A percentile compares a stretch with the other conserved stretches of the same genome.
Conservation (phyloP, 305 asterid species). For the Vinca major region DNA sequence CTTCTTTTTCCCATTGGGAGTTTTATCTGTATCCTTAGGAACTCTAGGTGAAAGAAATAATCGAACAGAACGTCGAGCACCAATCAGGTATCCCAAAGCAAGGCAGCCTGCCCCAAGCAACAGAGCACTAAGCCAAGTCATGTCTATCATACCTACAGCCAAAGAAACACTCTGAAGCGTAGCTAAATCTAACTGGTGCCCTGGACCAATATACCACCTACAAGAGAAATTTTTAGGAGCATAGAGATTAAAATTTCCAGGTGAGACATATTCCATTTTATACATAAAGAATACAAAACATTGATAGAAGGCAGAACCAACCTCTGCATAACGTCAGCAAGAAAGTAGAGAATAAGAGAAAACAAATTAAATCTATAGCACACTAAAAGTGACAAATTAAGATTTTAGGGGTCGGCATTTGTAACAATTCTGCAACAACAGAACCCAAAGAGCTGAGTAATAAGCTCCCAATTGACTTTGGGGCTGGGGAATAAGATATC, state of each 20-base stretch:
- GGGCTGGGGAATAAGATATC: not conserved
- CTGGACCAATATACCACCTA: not conserved
- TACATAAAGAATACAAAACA: not conserved
- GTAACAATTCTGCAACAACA: not conserved
- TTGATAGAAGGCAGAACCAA: not conserved
- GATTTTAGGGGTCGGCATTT: not conserved
- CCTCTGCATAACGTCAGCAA: not conserved
- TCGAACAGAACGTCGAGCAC: conserved; percentile 39
- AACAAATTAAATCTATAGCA: too few relatives aligned
- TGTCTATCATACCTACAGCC: conserved; percentile 52
- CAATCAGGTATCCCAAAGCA: conserved; percentile 67
- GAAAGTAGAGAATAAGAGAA: not conserved
- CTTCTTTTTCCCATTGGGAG: conserved; percentile 33
- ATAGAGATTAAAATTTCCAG: not conserved
- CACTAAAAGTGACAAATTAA: not conserved
- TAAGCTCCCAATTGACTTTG: not conserved
- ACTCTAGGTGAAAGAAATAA: conserved; percentile 16
- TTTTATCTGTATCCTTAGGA: conserved; percentile 21
- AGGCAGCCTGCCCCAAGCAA: conserved; percentile 74
- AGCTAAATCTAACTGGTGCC: conserved; percentile 3
- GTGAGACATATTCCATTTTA: not conserved
- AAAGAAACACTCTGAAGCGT: conserved; percentile 30
- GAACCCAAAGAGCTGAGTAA: not conserved
- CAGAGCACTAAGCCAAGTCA: conserved; percentile 67
- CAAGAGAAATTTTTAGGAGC: not conserved